Base-by-base conservation (phyloP, 306 rosid species). In the Geum urbanum region DNA sequence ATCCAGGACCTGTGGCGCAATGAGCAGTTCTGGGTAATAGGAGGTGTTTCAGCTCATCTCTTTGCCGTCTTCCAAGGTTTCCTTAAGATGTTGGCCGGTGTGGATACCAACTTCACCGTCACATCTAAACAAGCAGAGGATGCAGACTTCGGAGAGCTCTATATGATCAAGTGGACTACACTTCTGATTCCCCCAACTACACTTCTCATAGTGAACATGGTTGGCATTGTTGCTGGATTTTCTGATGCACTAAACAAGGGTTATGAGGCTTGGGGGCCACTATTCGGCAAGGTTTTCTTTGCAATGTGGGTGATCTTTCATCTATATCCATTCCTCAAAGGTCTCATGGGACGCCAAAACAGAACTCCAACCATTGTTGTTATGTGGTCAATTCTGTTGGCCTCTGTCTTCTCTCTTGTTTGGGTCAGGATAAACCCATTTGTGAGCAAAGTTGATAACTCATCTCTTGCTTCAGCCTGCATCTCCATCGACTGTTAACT, bases 311-410 rank as follows among this genome's bases (percentile, higher is more conserved):
- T 92, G 14, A 88, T 92, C 35, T 78, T 90, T 43, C 98, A 92
- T 81, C 97, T 92, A 71, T 92, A 92, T 45, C 98, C 98, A 6
- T 92, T 92, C 96, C 91, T 92, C 22, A 92, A 92, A 77, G 98
- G 98, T 83, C 96, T 92, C 59, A 92, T 92, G 98, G 98, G 97
- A 55, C 91, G 98, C 74, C 97, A 90, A 59, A 92, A 92, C 86
- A 74, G 97, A 20, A 92, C 98, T 13, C 98, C 98, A 47, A 92
- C 98, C 67, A 83, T 92, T 77, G 98, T 92, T 78, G 81, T 92
- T 54, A 84, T 92, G 1, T 92, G 98, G 98, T 86, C 98, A 11
- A 96, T 92, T 84, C 78, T 92, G 54, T 79, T 92, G 84, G 98
- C 96, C 53, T 92, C 98, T 57, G 94, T 92, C 6, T 92, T 92